Conservation (phyloP, 768 basidiomycete genomes). For the Mycena vulgaris region DNA sequence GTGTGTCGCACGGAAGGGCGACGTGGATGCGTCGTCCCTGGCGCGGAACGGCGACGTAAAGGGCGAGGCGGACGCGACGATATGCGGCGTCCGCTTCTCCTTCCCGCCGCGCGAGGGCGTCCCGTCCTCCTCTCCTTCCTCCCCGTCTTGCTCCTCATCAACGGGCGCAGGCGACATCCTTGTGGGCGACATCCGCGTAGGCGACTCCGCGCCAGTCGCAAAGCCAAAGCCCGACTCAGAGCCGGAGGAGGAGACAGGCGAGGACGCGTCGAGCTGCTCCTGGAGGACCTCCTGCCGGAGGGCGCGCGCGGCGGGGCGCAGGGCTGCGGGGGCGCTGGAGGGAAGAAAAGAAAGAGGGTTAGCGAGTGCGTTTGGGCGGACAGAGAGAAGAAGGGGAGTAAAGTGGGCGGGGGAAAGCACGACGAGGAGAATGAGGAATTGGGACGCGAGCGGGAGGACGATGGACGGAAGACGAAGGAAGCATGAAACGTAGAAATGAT, state of each 20-base stretch:
- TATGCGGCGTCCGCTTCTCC: slow-evolving; percentile 16
- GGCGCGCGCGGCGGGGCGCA: slow-evolving; percentile 33
- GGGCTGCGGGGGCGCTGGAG: slow-evolving; percentile 26
- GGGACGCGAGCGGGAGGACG: not conserved
- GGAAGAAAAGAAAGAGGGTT: not conserved
- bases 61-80: slow-evolving; percentile 21
- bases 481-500: not conserved
- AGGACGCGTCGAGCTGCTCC: slow-evolving; percentile 15
- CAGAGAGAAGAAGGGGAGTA: not conserved
- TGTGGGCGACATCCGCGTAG: slow-evolving; percentile 20
- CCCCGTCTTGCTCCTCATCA: not conserved
- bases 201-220: slow-evolving; percentile 13
- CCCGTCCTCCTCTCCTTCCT: slow-evolving; percentile 14
- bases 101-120: slow-evolving; percentile 24
- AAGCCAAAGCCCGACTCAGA: not conserved
- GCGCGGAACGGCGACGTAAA: not conserved
- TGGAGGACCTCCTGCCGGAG: slow-evolving; percentile 32
- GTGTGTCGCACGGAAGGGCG: slow-evolving; percentile 5
- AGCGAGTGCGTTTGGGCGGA: too few relatives aligned
- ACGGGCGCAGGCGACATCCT: slow-evolving; percentile 6
- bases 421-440: not conserved
- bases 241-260: slow-evolving; percentile 15
- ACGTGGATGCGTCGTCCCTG: not conserved
- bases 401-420: too few relatives aligned
- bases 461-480: not conserved